These are phyloP conservation scores for Geotrichum phurueaensis DNA, from an alignment of 1,139 yeast genomes.

Conservation along the genomic window DNA sequence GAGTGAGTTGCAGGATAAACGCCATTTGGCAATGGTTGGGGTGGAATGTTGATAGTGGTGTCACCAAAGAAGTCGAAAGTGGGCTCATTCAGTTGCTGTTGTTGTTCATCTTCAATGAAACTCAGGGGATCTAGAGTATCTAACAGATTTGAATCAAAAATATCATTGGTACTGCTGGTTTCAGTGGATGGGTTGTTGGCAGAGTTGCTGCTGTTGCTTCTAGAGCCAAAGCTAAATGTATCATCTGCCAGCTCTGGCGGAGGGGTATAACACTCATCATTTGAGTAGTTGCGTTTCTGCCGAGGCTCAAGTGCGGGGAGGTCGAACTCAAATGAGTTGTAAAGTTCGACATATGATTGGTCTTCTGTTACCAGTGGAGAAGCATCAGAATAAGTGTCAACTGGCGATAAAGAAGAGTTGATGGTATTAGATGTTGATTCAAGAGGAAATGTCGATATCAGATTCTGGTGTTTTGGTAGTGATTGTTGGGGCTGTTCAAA, in stretches of 20 bases:
- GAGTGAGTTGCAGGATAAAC: constrained; percentile 1
- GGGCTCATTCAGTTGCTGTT: background rate
- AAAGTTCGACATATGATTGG: background rate
- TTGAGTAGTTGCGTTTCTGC: background rate
- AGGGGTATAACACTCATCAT: background rate
- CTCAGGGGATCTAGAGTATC: background rate
- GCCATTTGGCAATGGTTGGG: background rate
- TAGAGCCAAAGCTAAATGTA: background rate
- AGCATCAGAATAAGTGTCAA: background rate
- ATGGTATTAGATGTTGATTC: background rate
- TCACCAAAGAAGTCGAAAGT: background rate
- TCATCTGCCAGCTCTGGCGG: background rate
- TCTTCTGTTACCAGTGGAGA: background rate
- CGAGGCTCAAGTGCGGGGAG: background rate
- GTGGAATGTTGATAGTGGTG: background rate
- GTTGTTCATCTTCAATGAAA: background rate
- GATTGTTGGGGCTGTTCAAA: background rate
- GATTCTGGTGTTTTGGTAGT: background rate
- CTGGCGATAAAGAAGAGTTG: background rate
- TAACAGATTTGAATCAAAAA: background rate
- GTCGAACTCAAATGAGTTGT: background rate
- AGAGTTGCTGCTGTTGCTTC: background rate
- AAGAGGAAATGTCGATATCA: background rate
- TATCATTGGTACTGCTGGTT: background rate
- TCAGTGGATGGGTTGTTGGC: background rate